These are phyloP conservation scores for Zanthoxylum bungeanum DNA, from an alignment of 345 rosid species.

Conservation along the genomic window DNA sequence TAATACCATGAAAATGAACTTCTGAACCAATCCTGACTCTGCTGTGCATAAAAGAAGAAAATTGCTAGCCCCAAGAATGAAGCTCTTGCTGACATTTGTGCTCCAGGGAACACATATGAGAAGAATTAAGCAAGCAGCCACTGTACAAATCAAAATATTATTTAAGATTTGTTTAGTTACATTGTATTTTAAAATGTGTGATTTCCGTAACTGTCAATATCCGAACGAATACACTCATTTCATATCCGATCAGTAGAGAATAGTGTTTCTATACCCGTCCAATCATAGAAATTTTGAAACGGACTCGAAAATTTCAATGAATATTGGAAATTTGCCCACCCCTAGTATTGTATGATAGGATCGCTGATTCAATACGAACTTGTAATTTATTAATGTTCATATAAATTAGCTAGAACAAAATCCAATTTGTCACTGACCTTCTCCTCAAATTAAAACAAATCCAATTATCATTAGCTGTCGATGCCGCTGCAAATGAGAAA, in stretches of 20 bases:
- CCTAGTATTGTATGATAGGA: slow-evolving; percentile 52
- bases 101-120: slow-evolving; percentile 39
- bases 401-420: too few species aligned
- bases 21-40: slow-evolving; percentile 35
- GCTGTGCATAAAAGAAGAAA: slow-evolving; percentile 47
- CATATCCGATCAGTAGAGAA: too few species aligned
- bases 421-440: slow-evolving; percentile 45
- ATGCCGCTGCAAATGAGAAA: slow-evolving; percentile 48
- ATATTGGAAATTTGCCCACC: too few species aligned
- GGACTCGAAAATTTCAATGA: too few species aligned
- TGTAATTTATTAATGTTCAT: too few species aligned
- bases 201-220: too few species aligned
- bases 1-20: slow-evolving; percentile 15
- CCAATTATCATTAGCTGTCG: slow-evolving; percentile 49
- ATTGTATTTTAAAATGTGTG: too few species aligned
- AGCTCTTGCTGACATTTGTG: slow-evolving; percentile 29
- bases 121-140: slow-evolving; percentile 42
- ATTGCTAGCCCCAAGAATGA: slow-evolving; percentile 31
- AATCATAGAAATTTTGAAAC: too few species aligned
- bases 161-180: too few species aligned
- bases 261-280: too few species aligned
- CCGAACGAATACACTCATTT: too few species aligned
- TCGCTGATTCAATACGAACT: slow-evolving; percentile 29
- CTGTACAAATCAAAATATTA: slow-evolving; percentile 15
- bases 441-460: slow-evolving; percentile 45